Base-by-base conservation (phyloP, 2,329 filamentous ascomycete genomes). In the Coniella lustricola region DNA sequence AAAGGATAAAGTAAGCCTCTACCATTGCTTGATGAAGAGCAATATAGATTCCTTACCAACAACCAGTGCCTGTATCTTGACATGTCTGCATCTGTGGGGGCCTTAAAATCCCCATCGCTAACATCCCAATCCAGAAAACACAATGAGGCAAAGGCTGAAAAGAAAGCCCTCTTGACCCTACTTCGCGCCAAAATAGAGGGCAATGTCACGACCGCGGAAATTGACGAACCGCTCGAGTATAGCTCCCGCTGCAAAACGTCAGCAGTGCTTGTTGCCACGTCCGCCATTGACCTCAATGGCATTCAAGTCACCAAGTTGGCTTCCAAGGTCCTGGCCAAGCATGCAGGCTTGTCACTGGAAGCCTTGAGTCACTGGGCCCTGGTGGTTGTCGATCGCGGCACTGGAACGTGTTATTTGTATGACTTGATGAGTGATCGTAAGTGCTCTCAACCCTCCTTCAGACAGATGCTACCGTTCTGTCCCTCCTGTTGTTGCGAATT, bases 361-460 rank as follows among this genome's bases (percentile, higher is more conserved):
- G 42, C 48, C 38, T 42, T 53, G 13, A 51, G 48, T 12, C 51
- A 53, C 38, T 53, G 51, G 51, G 51, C 51, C 7, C 16, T 53
- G 21, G 48, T 51, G 12, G 41, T 51, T 4, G 51, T 53, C 7
- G 34, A 51, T n/a, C 31, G 51, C 3, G 51, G 51, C 17, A 42
- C 48, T 5, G 51, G 49, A 2, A 32, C 35, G 16, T 48, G 49
- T 16, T 53, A 53, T 17, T 16, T 42, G 21, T 48, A 48, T 16
- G 46, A 48, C 20, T 25, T 48, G 46, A 48, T 48, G 46, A 48
- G 46, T 43, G 46, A 48, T 14, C 46, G 46, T 44, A 17, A 43
- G 46, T 41, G 20, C 21, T 31, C 18, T 7, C n/a, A n/a, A n/a
- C n/a, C n/a, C n/a, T n/a, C n/a, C n/a, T n/a, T n/a, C n/a, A n/a